Evolutionary conservation across 768 basidiomycete species (phyloP), one percentile per base, ranked within the genome.

Genomic region (Aureoboletus auriporus): DNA sequence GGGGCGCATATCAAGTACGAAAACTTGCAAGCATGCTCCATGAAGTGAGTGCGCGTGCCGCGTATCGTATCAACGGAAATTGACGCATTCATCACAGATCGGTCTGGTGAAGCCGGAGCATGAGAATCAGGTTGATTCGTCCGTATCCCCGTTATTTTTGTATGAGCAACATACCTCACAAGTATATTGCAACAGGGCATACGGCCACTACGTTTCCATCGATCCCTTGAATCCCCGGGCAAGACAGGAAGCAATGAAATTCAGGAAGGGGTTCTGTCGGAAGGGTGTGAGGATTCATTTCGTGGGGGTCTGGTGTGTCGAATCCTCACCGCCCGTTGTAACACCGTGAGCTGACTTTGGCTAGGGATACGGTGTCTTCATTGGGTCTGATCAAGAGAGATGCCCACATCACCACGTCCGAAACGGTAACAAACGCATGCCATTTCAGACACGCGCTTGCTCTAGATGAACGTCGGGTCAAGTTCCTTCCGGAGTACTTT

Each of bases 1-100:
- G 71, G 13, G 71, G 71, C 1, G 71, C 71, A 6, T 72, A 69
- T 44, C 69, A 70, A 58, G 67, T 61, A 4, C 68, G 71, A 2
- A 57, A 52, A 0, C 30, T 72, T 5, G 65, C 71, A 3, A 71
- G 52, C 10, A 69, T 70, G 70, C 72, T 74, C 3, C 44, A 68
- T 2, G 63, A 55, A 44, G 72, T 66, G n/a, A 33, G 34, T 8
- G 13, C 4, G 1, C 6, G 4, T 5, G 11, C 10, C 6, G 11
- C n/a, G 6, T 7, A 5, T 28, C 7, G 8, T 31, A 4, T n/a
- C 10, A 12, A 39, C n/a, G 6, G 5, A 4, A 3, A 44, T 2
- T 9, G 26, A 17, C 39, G 4, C 14, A 10, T 23, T n/a, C 31
- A 20, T 44, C 1, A 13, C 33, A 33, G 33, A 14, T 33, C 33